A percentile compares a stretch with the other conserved stretches of the same genome.
phyloP scores from a whole-genome alignment of 1,284 basidiomycete species.

The Sphaerobolus stellatus region DNA sequence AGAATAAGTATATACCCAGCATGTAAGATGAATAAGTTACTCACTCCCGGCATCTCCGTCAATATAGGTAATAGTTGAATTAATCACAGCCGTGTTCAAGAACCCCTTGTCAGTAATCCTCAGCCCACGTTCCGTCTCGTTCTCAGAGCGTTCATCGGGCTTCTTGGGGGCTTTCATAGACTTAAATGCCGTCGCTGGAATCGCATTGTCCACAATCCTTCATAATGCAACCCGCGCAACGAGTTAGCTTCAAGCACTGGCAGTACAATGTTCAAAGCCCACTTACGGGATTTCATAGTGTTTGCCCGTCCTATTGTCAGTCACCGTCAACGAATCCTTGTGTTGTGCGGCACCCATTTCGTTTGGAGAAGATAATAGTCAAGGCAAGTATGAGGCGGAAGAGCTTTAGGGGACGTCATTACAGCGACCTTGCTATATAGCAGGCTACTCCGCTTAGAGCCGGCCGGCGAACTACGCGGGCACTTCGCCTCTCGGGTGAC shows the following conservation, averaged over 20 bases:
- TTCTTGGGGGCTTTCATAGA: conserved; percentile 57
- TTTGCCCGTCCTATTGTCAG: conserved; percentile 84
- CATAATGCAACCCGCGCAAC: not conserved
- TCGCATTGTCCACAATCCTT: conserved; percentile 74
- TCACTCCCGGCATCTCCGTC: conserved; percentile 79
- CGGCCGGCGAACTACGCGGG: no score
- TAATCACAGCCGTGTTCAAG: conserved; percentile 83
- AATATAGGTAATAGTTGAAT: conserved; percentile 82
- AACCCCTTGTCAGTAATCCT: conserved; percentile 79
- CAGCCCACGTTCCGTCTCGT: conserved; percentile 78
- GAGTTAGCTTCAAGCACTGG: not conserved
- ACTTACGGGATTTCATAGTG: conserved; percentile 72
- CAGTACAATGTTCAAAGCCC: not conserved
- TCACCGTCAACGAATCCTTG: conserved; percentile 64
- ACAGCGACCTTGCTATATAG: no score
- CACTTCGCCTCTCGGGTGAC: no score
- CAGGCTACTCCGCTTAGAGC: no score
- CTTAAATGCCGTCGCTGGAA: conserved; percentile 82
- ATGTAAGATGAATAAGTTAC: conserved; percentile 21
- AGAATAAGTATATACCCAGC: not conserved
- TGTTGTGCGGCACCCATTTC: no score
- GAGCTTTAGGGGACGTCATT: no score
- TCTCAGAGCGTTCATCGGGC: conserved; percentile 69
- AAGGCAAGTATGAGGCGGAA: no score
- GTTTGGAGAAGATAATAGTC: no score